These are phyloP conservation scores for Yarrowia keelungensis DNA, from an alignment of 805 yeast genomes.

Conservation along the genomic window DNA sequence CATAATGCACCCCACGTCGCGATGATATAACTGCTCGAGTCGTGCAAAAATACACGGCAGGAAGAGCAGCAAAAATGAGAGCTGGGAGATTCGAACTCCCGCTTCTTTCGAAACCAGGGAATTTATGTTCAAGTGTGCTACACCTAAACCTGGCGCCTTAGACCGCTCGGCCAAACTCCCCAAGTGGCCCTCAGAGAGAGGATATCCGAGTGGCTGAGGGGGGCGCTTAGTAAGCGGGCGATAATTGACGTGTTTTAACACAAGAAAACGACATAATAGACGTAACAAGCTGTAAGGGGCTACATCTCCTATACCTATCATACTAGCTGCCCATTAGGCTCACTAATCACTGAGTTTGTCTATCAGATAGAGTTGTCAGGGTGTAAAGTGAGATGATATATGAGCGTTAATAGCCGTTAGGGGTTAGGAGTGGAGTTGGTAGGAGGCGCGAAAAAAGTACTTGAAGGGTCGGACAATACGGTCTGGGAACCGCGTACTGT, in stretches of 20 bases:
- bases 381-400: neutral
- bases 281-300: too few species aligned
- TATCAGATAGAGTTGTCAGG: neutral
- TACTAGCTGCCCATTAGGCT: neutral
- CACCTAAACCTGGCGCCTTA: slow-evolving; percentile 40
- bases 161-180: slow-evolving; percentile 40
- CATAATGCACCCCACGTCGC: too few species aligned
- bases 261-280: too few species aligned
- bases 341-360: neutral
- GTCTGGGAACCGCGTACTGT: too few species aligned
- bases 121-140: slow-evolving; percentile 32
- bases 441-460: too few species aligned
- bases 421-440: too few species aligned
- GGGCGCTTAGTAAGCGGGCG: too few species aligned
- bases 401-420: slow-evolving; percentile 1
- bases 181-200: neutral
- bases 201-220: too few species aligned
- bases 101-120: slow-evolving; percentile 39
- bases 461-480: too few species aligned
- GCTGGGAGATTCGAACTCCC: slow-evolving; percentile 40
- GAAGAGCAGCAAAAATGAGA: slow-evolving; percentile 25
- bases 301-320: too few species aligned
- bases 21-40: too few species aligned
- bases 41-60: neutral
- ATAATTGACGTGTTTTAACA: too few species aligned